Conservation (phyloP, 1,284 basidiomycete genomes). For the Sanghuangporus baumii region DNA sequence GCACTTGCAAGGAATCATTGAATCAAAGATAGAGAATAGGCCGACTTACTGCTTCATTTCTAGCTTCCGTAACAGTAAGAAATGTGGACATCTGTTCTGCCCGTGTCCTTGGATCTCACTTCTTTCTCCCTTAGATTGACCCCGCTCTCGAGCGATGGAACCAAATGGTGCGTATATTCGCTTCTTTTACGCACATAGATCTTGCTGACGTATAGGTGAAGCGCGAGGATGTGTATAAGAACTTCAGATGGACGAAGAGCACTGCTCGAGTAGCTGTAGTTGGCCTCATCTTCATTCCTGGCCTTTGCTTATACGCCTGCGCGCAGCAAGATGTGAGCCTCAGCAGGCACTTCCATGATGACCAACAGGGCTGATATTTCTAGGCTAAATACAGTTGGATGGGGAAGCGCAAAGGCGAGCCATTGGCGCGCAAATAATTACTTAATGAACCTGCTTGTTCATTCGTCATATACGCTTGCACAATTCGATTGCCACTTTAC, state of each 20-base stretch:
- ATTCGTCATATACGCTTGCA: constrained; percentile 68
- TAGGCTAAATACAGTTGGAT: constrained; percentile 32
- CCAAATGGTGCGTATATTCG: constrained; percentile 50
- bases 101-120: constrained; percentile 10
- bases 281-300: constrained; percentile 43
- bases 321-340: constrained; percentile 32
- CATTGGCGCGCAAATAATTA: constrained; percentile 22
- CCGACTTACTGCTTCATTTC: neutral
- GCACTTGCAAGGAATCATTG: constrained; percentile 18
- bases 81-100: neutral
- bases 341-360: neutral
- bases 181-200: constrained; percentile 13
- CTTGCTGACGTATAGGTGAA: constrained; percentile 26
- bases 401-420: constrained; percentile 34
- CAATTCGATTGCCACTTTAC: constrained; percentile 84
- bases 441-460: constrained; percentile 8
- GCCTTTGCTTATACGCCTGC: constrained; percentile 35
- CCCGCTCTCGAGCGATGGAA: constrained; percentile 79
- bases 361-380: neutral
- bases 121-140: constrained; percentile 46
- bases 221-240: constrained; percentile 77
- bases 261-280: constrained; percentile 50
- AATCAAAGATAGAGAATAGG: neutral
- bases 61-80: constrained; percentile 28
- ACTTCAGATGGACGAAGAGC: constrained; percentile 71